Conservation (phyloP, 2,329 filamentous ascomycete genomes). For the Alternaria ventricosa region DNA sequence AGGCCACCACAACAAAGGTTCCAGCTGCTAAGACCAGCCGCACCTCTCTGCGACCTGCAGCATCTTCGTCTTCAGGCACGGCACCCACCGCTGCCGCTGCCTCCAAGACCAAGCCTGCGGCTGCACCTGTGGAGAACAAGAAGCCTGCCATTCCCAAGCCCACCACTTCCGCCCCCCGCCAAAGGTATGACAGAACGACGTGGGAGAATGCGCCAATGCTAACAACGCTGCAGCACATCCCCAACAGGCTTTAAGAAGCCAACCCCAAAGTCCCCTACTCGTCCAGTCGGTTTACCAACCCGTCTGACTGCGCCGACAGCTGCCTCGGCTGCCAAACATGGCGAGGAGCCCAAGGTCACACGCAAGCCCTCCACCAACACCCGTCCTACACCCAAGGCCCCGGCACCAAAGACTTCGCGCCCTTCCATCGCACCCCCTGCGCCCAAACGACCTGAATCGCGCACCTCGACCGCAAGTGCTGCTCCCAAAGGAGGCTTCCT, state of each 20-base stretch:
- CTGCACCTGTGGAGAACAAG: conserved; percentile 8
- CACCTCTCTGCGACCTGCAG: conserved; percentile 33
- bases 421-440: conserved; percentile 45
- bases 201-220: background rate
- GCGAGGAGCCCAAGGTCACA: conserved; percentile 48
- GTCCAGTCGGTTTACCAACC: conserved; percentile 69
- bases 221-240: conserved; percentile 24
- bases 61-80: conserved; percentile 26
- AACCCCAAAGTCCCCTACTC: conserved; percentile 67
- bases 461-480: conserved; percentile 58
- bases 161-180: conserved; percentile 11
- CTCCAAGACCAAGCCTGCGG: conserved; percentile 15
- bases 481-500: conserved; percentile 74
- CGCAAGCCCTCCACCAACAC: conserved; percentile 49
- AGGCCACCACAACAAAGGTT: conserved; percentile 2
- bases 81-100: conserved; percentile 31
- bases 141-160: conserved; percentile 26
- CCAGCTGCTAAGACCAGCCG: conserved; percentile 36
- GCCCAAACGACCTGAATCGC: conserved; percentile 59
- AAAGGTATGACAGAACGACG: conserved; percentile 16
- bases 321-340: conserved; percentile 69
- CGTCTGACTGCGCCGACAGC: conserved; percentile 74
- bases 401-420: conserved; percentile 41
- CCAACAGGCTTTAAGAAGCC: conserved; percentile 48
- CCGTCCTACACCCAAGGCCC: conserved; percentile 36